Base-by-base conservation (phyloP, 1,139 yeast genomes). In the Debaryomycetaceae sp. region DNA sequence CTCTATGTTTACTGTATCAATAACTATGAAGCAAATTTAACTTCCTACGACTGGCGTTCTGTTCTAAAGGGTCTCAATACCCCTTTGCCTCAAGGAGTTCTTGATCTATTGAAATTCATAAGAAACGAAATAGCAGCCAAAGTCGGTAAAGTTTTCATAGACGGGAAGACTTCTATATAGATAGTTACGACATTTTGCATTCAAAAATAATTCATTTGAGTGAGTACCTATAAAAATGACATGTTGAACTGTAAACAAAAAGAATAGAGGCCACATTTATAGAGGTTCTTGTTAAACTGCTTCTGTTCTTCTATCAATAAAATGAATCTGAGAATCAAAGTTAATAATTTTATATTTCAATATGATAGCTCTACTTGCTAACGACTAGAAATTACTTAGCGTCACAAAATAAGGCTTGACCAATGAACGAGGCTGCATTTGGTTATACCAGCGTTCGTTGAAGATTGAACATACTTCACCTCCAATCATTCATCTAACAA, bases 401-500 rank as follows among this genome's bases (percentile, higher is more conserved):
- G 17, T 22, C 30, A 13, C 30, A 23, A 24, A 22, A 9, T 7
- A 22, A 38, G 41, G 31, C 36, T 38, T 35, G 34, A 14, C 27
- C 27, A 38, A 24, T 20, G 13, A 33, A 31, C 23, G 41, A 17
- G 14, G 23, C 27, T 14, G 31, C 31, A 27, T 3, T 11, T 7
- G 31, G 3, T 6, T 38, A 31, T 41, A 36, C 36, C 39, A 38
- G n/a, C n/a, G 8, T 13, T 41, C 30, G 36, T 23, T 27, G 31
- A 11, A 11, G 3, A 27, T 8, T 27, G 11, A 38, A 33, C 8
- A 37, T 17, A 27, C 24, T 9, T 24, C 31, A 27, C 31, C 11
- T 8, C 31, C 11, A 27, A 11, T 27, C 8, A 27, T 20, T 27
- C 36, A 47, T 51, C 74, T 83, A 87, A 78, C 96, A 89, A 58